phyloP scores from a whole-genome alignment of 2,329 filamentous ascomycete species.

The Triangularia setosa region DNA sequence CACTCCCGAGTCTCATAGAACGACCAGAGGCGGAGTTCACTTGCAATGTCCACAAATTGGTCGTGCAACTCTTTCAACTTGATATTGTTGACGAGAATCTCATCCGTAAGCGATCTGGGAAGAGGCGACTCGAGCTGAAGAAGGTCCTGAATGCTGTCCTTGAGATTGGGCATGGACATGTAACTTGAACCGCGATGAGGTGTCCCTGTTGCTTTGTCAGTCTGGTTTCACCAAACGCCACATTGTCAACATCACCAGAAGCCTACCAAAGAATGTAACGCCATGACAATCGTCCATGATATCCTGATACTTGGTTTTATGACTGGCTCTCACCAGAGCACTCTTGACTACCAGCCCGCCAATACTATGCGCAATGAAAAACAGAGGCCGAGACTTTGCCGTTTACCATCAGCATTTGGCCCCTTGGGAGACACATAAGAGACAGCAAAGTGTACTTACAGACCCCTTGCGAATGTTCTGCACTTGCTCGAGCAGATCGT shows the following conservation, averaged over 20 bases:
- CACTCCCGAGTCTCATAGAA: conserved; percentile 62
- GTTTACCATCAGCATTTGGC: conserved; percentile 16
- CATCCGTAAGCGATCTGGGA: conserved; percentile 46
- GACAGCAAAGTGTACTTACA: conserved; percentile 5
- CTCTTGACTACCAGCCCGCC: conserved; percentile 58
- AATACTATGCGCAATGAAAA: conserved; percentile 60
- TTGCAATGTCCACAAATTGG: conserved; percentile 52
- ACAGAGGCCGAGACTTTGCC: conserved; percentile 45
- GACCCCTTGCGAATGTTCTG: conserved; percentile 28
- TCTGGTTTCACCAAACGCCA: background rate
- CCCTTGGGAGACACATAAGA: background rate
- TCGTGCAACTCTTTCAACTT: conserved; percentile 48
- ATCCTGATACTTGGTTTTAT: conserved; percentile 35
- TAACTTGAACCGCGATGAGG: conserved; percentile 62
- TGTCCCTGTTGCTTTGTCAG: conserved; percentile 39
- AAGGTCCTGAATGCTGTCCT: conserved; percentile 49
- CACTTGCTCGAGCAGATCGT: conserved; percentile 45
- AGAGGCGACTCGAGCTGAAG: conserved; percentile 50
- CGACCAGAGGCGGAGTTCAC: conserved; percentile 59
- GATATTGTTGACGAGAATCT: conserved; percentile 49
- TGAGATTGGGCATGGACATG: conserved; percentile 55
- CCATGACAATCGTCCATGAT: conserved; percentile 57
- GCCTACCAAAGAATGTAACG: conserved; percentile 55
- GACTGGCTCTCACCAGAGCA: conserved; percentile 47
- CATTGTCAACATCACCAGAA: background rate